phyloP scores from a whole-genome alignment of 257 asterid species.

The Rauvolfia tetraphylla region DNA sequence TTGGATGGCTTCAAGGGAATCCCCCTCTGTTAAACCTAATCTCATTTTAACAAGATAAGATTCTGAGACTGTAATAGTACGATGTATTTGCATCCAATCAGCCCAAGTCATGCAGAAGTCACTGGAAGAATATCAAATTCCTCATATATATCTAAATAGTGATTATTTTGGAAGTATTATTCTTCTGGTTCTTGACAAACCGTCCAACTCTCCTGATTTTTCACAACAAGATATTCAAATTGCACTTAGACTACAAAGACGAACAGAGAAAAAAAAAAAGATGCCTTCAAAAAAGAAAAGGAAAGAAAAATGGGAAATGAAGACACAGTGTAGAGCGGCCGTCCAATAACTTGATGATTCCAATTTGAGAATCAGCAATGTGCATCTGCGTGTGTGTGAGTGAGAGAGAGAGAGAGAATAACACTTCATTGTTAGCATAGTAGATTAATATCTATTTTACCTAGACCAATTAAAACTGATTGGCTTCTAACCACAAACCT shows the following conservation, averaged over 20 bases:
- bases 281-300: too few relatives aligned
- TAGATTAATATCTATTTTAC: too few relatives aligned
- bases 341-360: too few relatives aligned
- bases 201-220: neutral
- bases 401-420: too few relatives aligned
- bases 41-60: conserved; percentile 1
- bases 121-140: neutral
- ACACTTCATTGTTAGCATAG: too few relatives aligned
- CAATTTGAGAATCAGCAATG: neutral
- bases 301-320: too few relatives aligned
- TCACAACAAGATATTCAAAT: neutral
- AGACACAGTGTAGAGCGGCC: too few relatives aligned
- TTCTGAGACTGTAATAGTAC: conserved; percentile 14
- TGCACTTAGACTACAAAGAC: too few relatives aligned
- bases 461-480: neutral
- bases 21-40: neutral
- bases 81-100: conserved; percentile 13
- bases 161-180: neutral
- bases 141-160: neutral
- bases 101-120: neutral
- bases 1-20: conserved; percentile 3
- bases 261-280: neutral
- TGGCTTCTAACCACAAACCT: neutral
- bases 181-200: neutral
- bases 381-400: too few relatives aligned